These are phyloP conservation scores for Yamadazyma blattariae DNA, from an alignment of 1,139 yeast genomes.

Conservation along the genomic window DNA sequence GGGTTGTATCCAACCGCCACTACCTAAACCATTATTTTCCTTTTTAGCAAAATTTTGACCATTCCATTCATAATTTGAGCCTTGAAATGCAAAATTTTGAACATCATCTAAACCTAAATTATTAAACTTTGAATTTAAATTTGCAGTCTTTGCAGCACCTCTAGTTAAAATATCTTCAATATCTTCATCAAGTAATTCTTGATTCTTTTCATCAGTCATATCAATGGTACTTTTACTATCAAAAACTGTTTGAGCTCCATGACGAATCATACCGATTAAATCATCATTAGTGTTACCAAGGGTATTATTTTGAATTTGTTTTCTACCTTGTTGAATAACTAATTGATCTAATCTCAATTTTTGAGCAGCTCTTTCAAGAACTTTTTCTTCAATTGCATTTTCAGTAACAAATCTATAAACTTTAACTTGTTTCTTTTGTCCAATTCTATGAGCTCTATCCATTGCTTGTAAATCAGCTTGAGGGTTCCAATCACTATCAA, in stretches of 20 bases:
- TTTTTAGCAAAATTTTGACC: constrained; percentile 88
- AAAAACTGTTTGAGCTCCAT: constrained; percentile 90
- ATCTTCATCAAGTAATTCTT: constrained; percentile 58
- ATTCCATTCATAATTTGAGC: constrained; percentile 95
- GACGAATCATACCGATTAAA: constrained; percentile 90
- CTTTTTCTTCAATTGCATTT: constrained; percentile 95
- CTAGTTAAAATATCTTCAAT: constrained; percentile 73
- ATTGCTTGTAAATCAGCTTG: constrained; percentile 98
- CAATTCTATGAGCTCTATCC: constrained; percentile 99
- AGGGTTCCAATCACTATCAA: constrained; percentile 98
- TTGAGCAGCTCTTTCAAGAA: constrained; percentile 93
- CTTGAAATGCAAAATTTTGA: constrained; percentile 84
- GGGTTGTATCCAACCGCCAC: constrained; percentile 78
- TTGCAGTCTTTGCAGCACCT: constrained; percentile 81
- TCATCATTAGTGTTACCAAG: constrained; percentile 69
- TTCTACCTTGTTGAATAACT: constrained; percentile 92
- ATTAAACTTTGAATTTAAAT: constrained; percentile 74
- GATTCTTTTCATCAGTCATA: constrained; percentile 1
- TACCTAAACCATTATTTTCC: constrained; percentile 38
- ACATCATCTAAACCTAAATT: constrained; percentile 87
- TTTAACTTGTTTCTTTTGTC: constrained; percentile 93
- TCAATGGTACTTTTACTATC: constrained; percentile 39
- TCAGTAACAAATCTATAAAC: constrained; percentile 93
- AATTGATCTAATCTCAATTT: constrained; percentile 88
- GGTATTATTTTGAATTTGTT: constrained; percentile 39